Conservation (phyloP, 2,329 filamentous ascomycete species). For the Cercospora sesami region DNA sequence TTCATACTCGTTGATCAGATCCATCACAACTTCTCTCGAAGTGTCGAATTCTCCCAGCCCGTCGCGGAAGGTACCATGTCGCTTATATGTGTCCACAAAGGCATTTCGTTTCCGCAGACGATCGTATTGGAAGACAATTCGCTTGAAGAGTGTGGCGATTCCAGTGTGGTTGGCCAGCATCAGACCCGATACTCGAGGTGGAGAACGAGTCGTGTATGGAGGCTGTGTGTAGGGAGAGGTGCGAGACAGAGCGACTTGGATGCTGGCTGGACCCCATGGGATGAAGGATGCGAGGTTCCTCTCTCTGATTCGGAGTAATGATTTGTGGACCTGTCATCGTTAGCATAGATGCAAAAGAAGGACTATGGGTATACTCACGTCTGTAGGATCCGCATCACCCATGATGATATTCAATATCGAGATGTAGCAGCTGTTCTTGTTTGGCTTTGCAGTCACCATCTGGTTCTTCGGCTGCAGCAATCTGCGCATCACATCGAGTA, state of each 20-base stretch:
- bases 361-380: slow-evolving; percentile 52
- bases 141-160: slow-evolving; percentile 93
- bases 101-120: slow-evolving; percentile 94
- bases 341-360: neutral
- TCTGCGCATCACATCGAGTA: slow-evolving; percentile 94
- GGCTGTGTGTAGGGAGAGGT: slow-evolving; percentile 94
- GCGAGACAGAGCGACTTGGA: slow-evolving; percentile 94
- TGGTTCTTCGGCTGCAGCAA: slow-evolving; percentile 96
- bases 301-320: slow-evolving; percentile 90
- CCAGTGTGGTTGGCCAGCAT: slow-evolving; percentile 99
- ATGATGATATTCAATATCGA: slow-evolving; percentile 99
- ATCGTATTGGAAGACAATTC: slow-evolving; percentile 89
- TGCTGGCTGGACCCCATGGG: slow-evolving; percentile 95
- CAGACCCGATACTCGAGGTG: slow-evolving; percentile 82
- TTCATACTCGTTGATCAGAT: slow-evolving; percentile 92
- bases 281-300: slow-evolving; percentile 93
- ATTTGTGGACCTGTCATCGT: slow-evolving; percentile 75
- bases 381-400: slow-evolving; percentile 95
- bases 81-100: slow-evolving; percentile 94
- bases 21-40: slow-evolving; percentile 84
- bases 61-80: slow-evolving; percentile 88
- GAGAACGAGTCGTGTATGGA: slow-evolving; percentile 89
- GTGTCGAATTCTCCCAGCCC: slow-evolving; percentile 94
- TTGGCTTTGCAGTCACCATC: slow-evolving; percentile 95
- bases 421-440: slow-evolving; percentile 98